Evolutionary conservation across 306 rosid species (phyloP), one percentile per base, ranked within the genome.

Genomic region (Cercis canadensis): DNA sequence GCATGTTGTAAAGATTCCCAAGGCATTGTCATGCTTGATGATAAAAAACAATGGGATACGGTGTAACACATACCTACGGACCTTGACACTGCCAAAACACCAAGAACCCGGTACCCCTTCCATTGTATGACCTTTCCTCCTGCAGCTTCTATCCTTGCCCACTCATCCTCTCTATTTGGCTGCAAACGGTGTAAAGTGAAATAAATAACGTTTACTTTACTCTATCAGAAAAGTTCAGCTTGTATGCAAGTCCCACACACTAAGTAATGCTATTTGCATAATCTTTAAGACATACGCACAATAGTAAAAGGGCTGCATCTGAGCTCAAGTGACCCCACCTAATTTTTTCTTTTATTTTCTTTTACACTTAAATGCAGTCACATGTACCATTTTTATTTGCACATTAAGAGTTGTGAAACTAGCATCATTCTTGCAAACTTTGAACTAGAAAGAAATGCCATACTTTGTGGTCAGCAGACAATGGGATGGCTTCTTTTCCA

Each of bases 61-160:
- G 29, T 24, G 1, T 1, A 7, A 54, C 19, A 63, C 84, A 31
- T 85, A 88, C 97, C 97, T 50, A 91, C 83, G 84, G 97, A 87
- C 80, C 97, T 87, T 62, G 97, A 91, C 89, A 85, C 86, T 7
- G 97, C 97, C 68, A 91, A 85, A 75, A 91, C 97, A 56, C 97
- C 97, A 53, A 87, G 84, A 55, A 91, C 89, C 62, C 96, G 75
- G 60, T 83, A 88, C 29, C 97, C 96, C 31, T 85, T 68, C 97
- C 97, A 91, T 62, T 83, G 88, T 71, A 91, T 91, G 58, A 91
- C 80, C 79, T 78, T 91, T 76, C 97, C 97, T 68, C 96, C 96
- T 12, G 92, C 86, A n/a, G 90, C 90, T 81, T 91, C 97, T 78
- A 88, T 88, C 67, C 97, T 85, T 57, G 74, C 84, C 45, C 74